Evolutionary conservation across 1,284 basidiomycete species (phyloP), one percentile per base, ranked within the genome.

Genomic region (Ustilago sp.): DNA sequence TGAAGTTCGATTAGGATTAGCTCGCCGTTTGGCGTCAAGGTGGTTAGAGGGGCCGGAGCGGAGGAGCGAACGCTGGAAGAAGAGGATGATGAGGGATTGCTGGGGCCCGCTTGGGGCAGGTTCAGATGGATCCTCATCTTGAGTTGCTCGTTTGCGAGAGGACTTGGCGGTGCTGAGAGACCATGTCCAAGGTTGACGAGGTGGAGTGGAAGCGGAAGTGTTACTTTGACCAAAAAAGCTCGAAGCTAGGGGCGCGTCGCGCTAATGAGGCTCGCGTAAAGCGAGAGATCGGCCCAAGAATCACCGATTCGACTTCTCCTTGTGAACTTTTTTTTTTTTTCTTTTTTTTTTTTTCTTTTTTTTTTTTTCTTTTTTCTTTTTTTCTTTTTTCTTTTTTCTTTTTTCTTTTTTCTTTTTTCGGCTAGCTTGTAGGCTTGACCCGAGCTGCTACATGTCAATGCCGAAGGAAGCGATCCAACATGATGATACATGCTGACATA

Each of bases 1-100:
- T 85, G 84, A 7, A 85, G 69, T 62, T 85, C 84, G 50, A 85
- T 79, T 6, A 85, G 74, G 8, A 84, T 67, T 9, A 85, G 75
- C 55, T 85, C 82, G 28, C 82, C 82, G 23, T 55, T 48, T 0
- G 83, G 79, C 7, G 76, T 63, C 2, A 85, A 59, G 1, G 74
- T 63, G 35, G 74, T 77, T 2, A 77, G 48, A 6, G 67, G 68
- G 1, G 68, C 1, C 4, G 74, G 74, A 1, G 68, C 68, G 9
- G 28, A 23, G 6, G 64, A 41, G 31, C 19, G 58, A 28, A 51
- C 11, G 7, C 28, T 8, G 15, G 57, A 54, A 5, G 65, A 47
- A 28, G 48, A 13, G 28, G 45, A 6, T 13, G n/a, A 19, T 35
- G 28, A 39, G 23, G 51, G 53, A 4, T 34, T 51, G 39, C 47